These are phyloP conservation scores for Metschnikowia noctiluminum DNA, from an alignment of 805 yeast genomes.

Conservation along the genomic window DNA sequence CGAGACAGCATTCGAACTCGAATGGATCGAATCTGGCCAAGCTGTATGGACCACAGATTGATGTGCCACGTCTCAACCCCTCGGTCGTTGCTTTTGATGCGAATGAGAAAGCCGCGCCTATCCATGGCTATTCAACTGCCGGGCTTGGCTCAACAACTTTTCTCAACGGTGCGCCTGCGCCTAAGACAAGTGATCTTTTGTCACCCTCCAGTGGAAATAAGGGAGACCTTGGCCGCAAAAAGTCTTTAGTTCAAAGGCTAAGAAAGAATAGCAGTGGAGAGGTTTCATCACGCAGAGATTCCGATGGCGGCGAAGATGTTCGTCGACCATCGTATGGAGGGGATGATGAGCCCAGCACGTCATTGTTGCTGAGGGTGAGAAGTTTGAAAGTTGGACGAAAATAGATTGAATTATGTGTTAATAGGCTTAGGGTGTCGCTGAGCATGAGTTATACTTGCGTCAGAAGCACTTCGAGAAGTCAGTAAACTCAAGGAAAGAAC, in stretches of 20 bases:
- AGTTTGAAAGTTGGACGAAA: conserved; percentile 76
- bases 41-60: conserved; percentile 16
- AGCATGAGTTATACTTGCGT: background rate
- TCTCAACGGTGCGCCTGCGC: conserved; percentile 94
- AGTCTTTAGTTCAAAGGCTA: conserved; percentile 73
- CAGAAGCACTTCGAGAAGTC: too few species aligned
- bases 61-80: conserved; percentile 48
- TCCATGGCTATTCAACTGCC: conserved; percentile 82
- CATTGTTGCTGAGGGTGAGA: conserved; percentile 79
- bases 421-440: background rate
- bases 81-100: conserved; percentile 69
- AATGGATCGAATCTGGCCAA: conserved; percentile 14
- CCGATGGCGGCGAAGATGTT: conserved; percentile 23
- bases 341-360: conserved; percentile 22
- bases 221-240: conserved; percentile 69
- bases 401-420: conserved; percentile 14
- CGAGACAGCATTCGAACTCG: conserved; percentile 3
- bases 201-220: conserved; percentile 14
- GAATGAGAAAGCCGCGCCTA: conserved; percentile 58
- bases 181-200: conserved; percentile 37
- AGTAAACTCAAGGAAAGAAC: too few species aligned
- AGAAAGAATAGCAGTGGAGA: conserved; percentile 39
- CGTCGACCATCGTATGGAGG: conserved; percentile 16
- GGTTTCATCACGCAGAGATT: conserved; percentile 28
- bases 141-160: conserved; percentile 93